phyloP scores from a whole-genome alignment of 163 green algal genomes.

The Chlamydomonas reinhardtii region DNA sequence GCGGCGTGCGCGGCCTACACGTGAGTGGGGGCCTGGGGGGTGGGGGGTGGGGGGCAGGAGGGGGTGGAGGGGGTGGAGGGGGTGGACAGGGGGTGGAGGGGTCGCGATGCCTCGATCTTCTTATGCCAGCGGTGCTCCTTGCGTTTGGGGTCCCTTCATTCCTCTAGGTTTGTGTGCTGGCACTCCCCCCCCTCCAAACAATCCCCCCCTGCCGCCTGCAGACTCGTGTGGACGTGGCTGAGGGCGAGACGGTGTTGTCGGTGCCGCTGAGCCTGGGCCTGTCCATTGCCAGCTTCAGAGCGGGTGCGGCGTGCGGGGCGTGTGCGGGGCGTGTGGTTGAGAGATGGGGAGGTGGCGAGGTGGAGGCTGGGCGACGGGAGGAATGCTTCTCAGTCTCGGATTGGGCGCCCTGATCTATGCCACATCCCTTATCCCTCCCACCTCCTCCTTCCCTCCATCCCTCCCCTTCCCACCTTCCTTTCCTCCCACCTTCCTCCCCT shows the following conservation, averaged over 20 bases:
- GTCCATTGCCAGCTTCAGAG: constrained; percentile 30
- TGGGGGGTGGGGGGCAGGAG: background rate
- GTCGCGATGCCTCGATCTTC: too few species aligned
- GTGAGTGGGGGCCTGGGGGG: background rate
- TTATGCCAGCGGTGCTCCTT: too few species aligned
- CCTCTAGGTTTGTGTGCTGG: too few species aligned
- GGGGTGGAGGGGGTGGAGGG: too few species aligned
- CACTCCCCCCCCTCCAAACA: too few species aligned
- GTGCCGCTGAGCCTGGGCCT: constrained; percentile 33
- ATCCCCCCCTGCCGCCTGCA: background rate
- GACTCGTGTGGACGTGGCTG: background rate
- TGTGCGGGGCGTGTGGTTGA: background rate
- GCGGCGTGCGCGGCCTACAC: constrained; percentile 17
- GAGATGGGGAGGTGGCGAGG: background rate
- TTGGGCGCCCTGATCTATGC: background rate
- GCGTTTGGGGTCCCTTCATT: too few species aligned
- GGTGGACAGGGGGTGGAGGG: too few species aligned
- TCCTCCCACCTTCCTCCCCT: background rate
- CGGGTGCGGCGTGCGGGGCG: background rate
- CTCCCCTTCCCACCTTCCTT: background rate
- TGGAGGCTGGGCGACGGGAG: too few species aligned
- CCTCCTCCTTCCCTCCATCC: background rate
- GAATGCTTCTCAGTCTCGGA: too few species aligned
- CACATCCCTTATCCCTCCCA: background rate
- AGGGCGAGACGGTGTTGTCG: constrained; percentile 13